Percentiles rank a stretch among this genome's conserved stretches.
These are phyloP conservation scores for Zygoascus bituminiphila DNA, from an alignment of 805 yeast species.

Conservation along the genomic window DNA sequence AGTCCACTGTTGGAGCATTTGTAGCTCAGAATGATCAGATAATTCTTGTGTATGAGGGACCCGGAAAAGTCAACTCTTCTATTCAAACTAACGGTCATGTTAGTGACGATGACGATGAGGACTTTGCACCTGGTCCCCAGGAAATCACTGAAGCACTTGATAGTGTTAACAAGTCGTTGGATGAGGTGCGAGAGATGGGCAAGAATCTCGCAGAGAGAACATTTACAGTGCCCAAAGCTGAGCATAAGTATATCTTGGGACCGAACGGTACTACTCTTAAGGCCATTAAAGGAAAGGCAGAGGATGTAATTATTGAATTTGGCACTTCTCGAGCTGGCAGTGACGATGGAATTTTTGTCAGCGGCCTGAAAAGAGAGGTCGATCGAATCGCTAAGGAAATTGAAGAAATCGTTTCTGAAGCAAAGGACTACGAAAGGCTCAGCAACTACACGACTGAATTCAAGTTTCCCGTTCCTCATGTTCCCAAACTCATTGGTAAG, in stretches of 20 bases:
- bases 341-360: conserved; percentile 52
- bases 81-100: background rate
- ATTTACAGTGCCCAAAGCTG: conserved; percentile 43
- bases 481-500: conserved; percentile 83
- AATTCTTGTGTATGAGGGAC: conserved; percentile 46
- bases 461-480: conserved; percentile 55
- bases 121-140: conserved; percentile 60
- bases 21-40: conserved; percentile 28
- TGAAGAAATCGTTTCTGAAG: conserved; percentile 45
- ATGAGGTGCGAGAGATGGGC: conserved; percentile 51
- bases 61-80: background rate
- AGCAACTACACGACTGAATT: conserved; percentile 39
- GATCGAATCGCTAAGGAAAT: conserved; percentile 45
- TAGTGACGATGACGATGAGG: conserved; percentile 39
- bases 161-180: conserved; percentile 46
- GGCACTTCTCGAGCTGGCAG: conserved; percentile 24
- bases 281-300: conserved; percentile 32
- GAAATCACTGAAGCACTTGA: conserved; percentile 51
- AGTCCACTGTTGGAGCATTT: conserved; percentile 44
- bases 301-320: conserved; percentile 29
- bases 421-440: conserved; percentile 41
- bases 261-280: conserved; percentile 53
- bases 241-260: conserved; percentile 55
- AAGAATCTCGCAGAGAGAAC: conserved; percentile 42
- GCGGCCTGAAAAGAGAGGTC: conserved; percentile 65